phyloP scores from a whole-genome alignment of 108 stramenopile species.

The Hondaea fermentalgiana region DNA sequence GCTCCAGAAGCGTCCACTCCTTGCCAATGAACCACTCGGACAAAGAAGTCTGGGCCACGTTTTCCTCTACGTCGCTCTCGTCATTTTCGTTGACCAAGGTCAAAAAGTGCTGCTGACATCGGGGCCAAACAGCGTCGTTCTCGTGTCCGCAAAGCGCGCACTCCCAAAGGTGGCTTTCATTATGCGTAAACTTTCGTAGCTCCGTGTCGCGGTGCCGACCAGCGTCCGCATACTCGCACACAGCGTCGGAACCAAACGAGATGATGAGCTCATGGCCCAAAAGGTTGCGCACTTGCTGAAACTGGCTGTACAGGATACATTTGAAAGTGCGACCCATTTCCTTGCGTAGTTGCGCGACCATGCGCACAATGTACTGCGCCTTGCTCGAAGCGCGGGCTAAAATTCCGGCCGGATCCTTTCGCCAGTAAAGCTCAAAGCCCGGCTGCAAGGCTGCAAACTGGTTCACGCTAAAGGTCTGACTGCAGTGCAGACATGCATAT shows the following conservation, averaged over 20 bases:
- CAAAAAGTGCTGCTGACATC: not conserved
- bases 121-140: not conserved
- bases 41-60: not conserved
- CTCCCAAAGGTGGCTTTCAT: not conserved
- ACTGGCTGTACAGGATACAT: not conserved
- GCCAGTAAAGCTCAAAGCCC: not conserved
- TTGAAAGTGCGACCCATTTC: not conserved
- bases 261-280: not conserved
- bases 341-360: not conserved
- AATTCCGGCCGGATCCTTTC: not conserved
- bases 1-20: not conserved
- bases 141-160: not conserved
- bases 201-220: not conserved
- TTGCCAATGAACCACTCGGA: not conserved
- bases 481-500: not conserved
- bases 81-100: not conserved
- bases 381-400: not conserved
- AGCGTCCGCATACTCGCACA: not conserved
- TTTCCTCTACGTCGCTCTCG: not conserved
- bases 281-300: not conserved
- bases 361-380: not conserved
- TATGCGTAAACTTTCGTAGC: not conserved
- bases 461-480: not conserved
- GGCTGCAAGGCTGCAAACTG: slow-evolving; percentile 15
- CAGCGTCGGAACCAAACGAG: not conserved